These are phyloP conservation scores for Claviceps monticola DNA, from an alignment of 2,329 filamentous ascomycete genomes.

Conservation along the genomic window DNA sequence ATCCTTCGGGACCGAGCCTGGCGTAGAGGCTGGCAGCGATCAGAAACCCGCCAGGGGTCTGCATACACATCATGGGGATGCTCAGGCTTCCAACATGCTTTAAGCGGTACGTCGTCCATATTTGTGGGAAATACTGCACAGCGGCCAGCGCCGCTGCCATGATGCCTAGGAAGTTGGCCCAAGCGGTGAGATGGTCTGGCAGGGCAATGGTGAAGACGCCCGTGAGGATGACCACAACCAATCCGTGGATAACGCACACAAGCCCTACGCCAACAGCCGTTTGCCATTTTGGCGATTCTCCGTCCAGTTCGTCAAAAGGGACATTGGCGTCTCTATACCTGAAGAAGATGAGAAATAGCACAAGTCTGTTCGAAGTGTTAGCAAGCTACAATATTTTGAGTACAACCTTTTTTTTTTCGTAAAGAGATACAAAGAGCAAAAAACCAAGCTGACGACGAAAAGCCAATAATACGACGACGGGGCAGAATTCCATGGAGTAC, in stretches of 20 bases:
- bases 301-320: constrained; percentile 33
- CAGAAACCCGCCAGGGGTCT: constrained; percentile 83
- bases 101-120: constrained; percentile 76
- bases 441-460: no score
- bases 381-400: neutral
- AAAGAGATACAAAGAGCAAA: no score
- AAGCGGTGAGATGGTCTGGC: constrained; percentile 52
- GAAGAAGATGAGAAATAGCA: constrained; percentile 93
- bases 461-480: neutral
- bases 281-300: constrained; percentile 53
- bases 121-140: constrained; percentile 90
- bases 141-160: constrained; percentile 65
- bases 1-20: constrained; percentile 67
- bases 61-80: constrained; percentile 96
- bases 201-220: constrained; percentile 50
- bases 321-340: constrained; percentile 45
- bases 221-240: constrained; percentile 56
- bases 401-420: no score
- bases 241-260: constrained; percentile 59
- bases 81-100: constrained; percentile 83
- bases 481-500: constrained; percentile 18
- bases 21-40: constrained; percentile 76
- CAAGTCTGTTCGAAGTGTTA: constrained; percentile 44
- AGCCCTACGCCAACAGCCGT: constrained; percentile 65
- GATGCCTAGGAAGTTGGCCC: constrained; percentile 78